Base-by-base conservation (phyloP, 495 filamentous ascomycete genomes). In the Rhizodiscina lignyota region DNA sequence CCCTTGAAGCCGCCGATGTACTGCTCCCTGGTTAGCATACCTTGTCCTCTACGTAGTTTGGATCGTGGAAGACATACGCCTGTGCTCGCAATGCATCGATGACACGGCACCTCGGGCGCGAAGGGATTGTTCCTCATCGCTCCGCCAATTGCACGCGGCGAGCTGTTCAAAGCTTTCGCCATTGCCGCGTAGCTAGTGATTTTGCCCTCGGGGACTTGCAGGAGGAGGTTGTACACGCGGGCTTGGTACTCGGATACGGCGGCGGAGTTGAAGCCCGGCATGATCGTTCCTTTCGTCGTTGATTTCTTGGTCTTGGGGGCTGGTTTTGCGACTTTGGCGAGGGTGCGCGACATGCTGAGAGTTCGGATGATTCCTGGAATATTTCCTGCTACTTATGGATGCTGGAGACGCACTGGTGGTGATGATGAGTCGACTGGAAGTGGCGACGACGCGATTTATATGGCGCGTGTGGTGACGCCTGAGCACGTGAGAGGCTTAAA, bases 131-230 rank as follows among this genome's bases (percentile, higher is more conserved):
- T 53, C n/a, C 80, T 66, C 49, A 82, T 68, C 0, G 82, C 83
- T 39, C 76, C 80, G 8, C 83, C 83, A 2, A 92, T 75, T 2
- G 83, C 83, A 1, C 83, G 65, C 18, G 83, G 76, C 6, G 77
- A 83, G 2, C 77, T 79, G 11, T 56, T 49, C 1, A 89, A 63
- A 17, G 75, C 64, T 18, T 64, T 59, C 0, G 82, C 68, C 21
- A 92, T 55, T 1, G 75, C 66, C 13, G 68, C 72, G 61, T 92
- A 87, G 2, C 79, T 79, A 8, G 73, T 76, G 50, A 83, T 74
- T 35, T 59, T 61, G 11, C 82, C 82, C 4, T 54, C 49, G 0
- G 83, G 81, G 34, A 87, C 75, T 45, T 78, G 72, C 38, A 68
- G 66, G 4, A 86, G 74, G 29, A 73, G 61, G n/a, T 52, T 56